Conservation (phyloP, 495 filamentous ascomycete genomes). For the Chlorociboria aeruginascens region DNA sequence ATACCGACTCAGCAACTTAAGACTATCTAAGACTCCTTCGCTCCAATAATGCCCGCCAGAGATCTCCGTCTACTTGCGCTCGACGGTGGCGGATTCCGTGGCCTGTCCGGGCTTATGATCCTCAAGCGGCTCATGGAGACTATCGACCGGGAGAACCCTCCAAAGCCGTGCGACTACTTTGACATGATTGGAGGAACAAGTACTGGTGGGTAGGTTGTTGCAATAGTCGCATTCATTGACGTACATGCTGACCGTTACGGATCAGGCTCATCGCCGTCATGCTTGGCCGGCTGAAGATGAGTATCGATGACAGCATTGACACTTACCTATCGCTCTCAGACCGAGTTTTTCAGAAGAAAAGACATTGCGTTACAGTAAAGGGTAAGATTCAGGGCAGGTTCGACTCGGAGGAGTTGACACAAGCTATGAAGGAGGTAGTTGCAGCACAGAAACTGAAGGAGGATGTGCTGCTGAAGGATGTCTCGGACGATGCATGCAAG, state of each 20-base stretch:
- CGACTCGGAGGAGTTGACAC: conserved; percentile 27
- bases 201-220: conserved; percentile 20
- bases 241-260: conserved; percentile 2
- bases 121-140: conserved; percentile 35
- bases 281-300: conserved; percentile 39
- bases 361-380: conserved; percentile 23
- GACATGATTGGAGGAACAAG: conserved; percentile 29
- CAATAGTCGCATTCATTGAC: neutral
- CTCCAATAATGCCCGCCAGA: neutral
- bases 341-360: conserved; percentile 27
- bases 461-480: conserved; percentile 29
- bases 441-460: conserved; percentile 23
- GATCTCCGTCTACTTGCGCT: conserved; percentile 19
- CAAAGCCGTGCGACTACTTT: conserved; percentile 41
- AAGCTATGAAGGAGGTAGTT: conserved; percentile 30
- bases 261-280: conserved; percentile 40
- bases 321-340: conserved; percentile 28
- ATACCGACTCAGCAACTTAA: conserved; percentile 4
- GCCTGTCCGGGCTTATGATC: conserved; percentile 39
- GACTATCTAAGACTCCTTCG: neutral
- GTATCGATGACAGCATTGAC: conserved; percentile 34
- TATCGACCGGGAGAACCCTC: conserved; percentile 27
- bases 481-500: conserved; percentile 21
- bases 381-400: conserved; percentile 27
- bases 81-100: conserved; percentile 46